Conservation (phyloP, 148 eudicot species). For the Rhododendron vialii region DNA sequence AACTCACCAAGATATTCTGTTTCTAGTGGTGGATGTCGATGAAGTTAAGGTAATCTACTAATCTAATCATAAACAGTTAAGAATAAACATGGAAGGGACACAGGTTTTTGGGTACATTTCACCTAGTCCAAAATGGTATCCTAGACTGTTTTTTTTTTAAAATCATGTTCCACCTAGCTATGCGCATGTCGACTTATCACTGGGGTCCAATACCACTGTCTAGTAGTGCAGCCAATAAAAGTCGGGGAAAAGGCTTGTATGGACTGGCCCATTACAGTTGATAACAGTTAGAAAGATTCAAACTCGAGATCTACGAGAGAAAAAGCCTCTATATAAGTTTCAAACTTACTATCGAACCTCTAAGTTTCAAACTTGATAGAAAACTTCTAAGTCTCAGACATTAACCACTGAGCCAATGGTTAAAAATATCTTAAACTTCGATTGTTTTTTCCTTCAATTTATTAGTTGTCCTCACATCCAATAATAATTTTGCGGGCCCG, state of each 20-base stretch:
- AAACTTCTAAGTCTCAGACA: too few relatives aligned
- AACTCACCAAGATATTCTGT: constrained; percentile 15
- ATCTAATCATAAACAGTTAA: background rate
- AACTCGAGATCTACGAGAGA: background rate
- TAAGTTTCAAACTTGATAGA: too few relatives aligned
- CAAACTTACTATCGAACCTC: too few relatives aligned
- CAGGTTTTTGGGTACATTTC: background rate
- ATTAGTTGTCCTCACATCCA: background rate
- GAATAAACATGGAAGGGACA: background rate
- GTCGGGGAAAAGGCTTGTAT: background rate
- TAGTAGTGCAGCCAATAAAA: background rate
- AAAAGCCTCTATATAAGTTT: too few relatives aligned
- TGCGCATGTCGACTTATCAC: too few relatives aligned
- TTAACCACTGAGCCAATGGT: background rate
- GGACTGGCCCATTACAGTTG: background rate
- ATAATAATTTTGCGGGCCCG: background rate
- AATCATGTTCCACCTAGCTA: too few relatives aligned
- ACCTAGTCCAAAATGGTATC: background rate
- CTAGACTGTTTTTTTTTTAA: background rate
- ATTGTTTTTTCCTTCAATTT: background rate
- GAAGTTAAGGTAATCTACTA: constrained; percentile 28
- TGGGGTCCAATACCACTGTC: background rate
- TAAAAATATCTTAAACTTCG: background rate
- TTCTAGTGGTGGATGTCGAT: constrained; percentile 31
- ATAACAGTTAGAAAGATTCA: background rate